Evolutionary conservation across 2,329 filamentous ascomycete species (phyloP).

Genomic region (Biscogniauxia sp.): DNA sequence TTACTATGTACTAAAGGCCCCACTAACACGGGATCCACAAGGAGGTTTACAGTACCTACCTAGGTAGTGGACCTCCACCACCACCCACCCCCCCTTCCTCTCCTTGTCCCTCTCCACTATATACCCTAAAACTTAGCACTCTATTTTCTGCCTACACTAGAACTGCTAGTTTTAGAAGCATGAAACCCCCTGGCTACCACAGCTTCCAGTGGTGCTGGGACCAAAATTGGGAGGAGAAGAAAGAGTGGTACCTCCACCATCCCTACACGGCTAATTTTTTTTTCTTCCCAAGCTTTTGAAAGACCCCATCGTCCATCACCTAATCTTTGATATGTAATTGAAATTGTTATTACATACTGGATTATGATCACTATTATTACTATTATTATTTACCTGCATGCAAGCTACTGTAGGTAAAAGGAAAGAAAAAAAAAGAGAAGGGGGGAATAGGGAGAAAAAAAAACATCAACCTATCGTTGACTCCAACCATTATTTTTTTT

Average conservation of each 20-base stretch:
- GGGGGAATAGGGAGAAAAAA: not conserved
- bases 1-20: not conserved
- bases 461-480: not conserved
- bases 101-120: conserved; percentile 13
- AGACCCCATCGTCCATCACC: conserved; percentile 11
- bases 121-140: conserved; percentile 20
- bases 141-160: conserved; percentile 18
- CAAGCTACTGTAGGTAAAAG: not conserved
- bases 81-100: too few relatives aligned
- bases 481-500: not conserved
- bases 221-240: conserved; percentile 2
- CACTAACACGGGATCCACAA: not conserved
- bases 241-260: not conserved
- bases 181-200: conserved; percentile 1
- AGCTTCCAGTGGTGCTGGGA: not conserved
- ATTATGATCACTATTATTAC: not conserved
- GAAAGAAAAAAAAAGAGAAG: not conserved
- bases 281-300: conserved; percentile 18
- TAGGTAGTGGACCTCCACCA: conserved; percentile 17
- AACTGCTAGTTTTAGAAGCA: conserved; percentile 2
- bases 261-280: not conserved
- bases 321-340: conserved; percentile 2
- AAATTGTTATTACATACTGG: conserved; percentile 1
- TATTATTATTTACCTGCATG: not conserved
- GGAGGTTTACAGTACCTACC: not conserved